Evolutionary conservation across 176 grass and related monocot species (phyloP), one percentile per base, ranked within the genome.

Genomic region (Cenchrus fungigraminus): DNA sequence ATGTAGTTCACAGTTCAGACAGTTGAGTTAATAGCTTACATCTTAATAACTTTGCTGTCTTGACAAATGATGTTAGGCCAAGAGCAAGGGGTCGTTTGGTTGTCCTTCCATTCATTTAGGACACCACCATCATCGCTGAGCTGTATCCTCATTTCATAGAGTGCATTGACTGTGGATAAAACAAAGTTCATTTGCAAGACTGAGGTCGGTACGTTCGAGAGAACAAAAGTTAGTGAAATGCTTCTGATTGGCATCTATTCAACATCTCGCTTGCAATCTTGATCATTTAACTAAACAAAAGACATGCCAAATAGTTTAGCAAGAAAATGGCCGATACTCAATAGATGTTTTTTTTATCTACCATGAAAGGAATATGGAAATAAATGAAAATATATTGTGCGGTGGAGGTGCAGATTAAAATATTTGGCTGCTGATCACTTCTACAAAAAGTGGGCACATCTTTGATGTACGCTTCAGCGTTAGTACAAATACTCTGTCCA

Each of bases 11-110:
- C 17, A 78, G 64, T 56, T 84, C 62, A 89, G 45, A 69, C 42
- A 57, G 1, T 42, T 6, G 58, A 73, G 71, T 66, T 81, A 54
- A 29, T 58, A 87, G 34, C 52, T n/a, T 92, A 97, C 92, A 97
- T 80, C 56, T 2, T 3, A 54, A 46, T 50, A 77, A 94, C 84
- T 28, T 86, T 66, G 28, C 65, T 42, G 17, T 61, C 25, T 58
- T 69, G 52, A 71, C 95, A 97, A 34, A 0, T 62, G 54, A 97
- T 59, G 15, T 17, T 9, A 43, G 3, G 0, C 80, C 81, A 93
- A 52, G 42, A 20, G 90, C 92, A 98, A 3, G 92, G 78, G 68
- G 17, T 79, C 54, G 90, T 86, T 95, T 86, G 87, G 80, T 93
- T 92, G 45, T 55, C 11, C 31, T 13, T 62, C 95, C 95, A 98